Percentiles rank a stretch among this genome's conserved stretches.
These are phyloP conservation scores for Dendrobium catenatum DNA, from an alignment of 106 monocot species.

Conservation along the genomic window DNA sequence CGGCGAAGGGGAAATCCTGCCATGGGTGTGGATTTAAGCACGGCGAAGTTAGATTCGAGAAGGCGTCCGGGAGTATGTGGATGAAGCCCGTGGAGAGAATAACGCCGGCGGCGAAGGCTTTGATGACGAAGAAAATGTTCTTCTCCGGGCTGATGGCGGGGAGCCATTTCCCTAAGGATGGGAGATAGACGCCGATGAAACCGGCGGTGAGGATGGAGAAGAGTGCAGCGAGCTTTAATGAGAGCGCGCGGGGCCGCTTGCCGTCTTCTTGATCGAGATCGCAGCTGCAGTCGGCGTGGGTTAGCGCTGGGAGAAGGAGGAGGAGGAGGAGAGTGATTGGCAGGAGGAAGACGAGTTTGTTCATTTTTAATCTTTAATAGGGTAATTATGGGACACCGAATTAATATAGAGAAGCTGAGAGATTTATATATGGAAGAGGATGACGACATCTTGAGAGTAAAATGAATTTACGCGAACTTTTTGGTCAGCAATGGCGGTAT, in stretches of 20 bases:
- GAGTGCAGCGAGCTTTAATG: conserved; percentile 25
- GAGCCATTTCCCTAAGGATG: conserved; percentile 26
- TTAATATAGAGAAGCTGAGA: neutral
- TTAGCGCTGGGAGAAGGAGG: conserved; percentile 6
- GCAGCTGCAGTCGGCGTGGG: conserved; percentile 21
- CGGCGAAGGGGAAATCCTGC: conserved; percentile 44
- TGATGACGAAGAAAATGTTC: conserved; percentile 38
- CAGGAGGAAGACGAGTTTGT: neutral
- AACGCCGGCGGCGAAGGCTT: conserved; percentile 58
- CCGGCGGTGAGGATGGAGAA: conserved; percentile 41
- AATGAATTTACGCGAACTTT: neutral
- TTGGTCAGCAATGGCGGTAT: neutral
- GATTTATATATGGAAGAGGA: neutral
- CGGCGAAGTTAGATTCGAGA: conserved; percentile 25
- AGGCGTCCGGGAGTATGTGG: conserved; percentile 45
- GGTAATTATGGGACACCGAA: too few relatives aligned
- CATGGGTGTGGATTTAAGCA: conserved; percentile 33
- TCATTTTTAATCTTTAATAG: neutral
- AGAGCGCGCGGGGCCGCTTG: conserved; percentile 4
- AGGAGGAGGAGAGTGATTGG: neutral
- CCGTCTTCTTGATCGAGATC: neutral
- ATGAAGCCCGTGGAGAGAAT: conserved; percentile 52
- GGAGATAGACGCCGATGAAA: conserved; percentile 24
- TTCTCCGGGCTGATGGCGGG: conserved; percentile 26
- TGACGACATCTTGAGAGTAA: neutral